Evolutionary conservation across 2,329 filamentous ascomycete genomes (phyloP), one percentile per base, ranked within the genome.

Genomic region (Microdochium trichocladiopsis): DNA sequence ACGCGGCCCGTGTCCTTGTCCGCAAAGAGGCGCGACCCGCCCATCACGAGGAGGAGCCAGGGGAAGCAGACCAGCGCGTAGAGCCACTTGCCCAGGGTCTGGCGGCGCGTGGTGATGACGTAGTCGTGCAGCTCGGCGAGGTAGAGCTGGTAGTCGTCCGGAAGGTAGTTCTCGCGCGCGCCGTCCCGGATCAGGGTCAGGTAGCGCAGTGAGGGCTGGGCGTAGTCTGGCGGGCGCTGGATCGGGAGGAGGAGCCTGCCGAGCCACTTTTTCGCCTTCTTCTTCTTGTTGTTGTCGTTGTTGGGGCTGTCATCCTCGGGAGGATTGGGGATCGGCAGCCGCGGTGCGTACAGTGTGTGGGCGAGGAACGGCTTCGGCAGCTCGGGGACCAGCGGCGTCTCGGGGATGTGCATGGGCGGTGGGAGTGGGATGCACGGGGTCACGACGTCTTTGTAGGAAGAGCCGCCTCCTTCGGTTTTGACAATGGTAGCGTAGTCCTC

Each of bases 401-500:
- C 76, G 0, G 90, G 86, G 0, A 94, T 80, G 0, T 77, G 73
- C 11, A 79, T 65, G 3, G 76, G 72, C 12, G 78, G 70, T 0
- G 83, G 76, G 9, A 96, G 78, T 0, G 84, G 76, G 57, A 90
- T 76, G 69, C 93, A 96, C 25, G 87, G 83, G 12, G 96, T 84
- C 0, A 90, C 64, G 11, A 96, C 82, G 64, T 97, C 91, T 52
- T 86, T 75, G 72, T 99, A 99, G n/a, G 85, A 80, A 2, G 84
- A 72, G 18, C 92, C 92, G 28, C 89, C 92, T 50, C 93, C 93
- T 67, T 99, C 94, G 4, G 92, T 96, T 4, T 86, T 86, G 55
- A 97, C 86, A 60, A 99, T 96, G 54, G 82, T 87, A 6, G 84
- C 79, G 66, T 89, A 99, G 71, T 99, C 94, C 45, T 79, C 69